Conservation (phyloP, 2,329 filamentous ascomycete genomes). For the Nothopassalora personata region DNA sequence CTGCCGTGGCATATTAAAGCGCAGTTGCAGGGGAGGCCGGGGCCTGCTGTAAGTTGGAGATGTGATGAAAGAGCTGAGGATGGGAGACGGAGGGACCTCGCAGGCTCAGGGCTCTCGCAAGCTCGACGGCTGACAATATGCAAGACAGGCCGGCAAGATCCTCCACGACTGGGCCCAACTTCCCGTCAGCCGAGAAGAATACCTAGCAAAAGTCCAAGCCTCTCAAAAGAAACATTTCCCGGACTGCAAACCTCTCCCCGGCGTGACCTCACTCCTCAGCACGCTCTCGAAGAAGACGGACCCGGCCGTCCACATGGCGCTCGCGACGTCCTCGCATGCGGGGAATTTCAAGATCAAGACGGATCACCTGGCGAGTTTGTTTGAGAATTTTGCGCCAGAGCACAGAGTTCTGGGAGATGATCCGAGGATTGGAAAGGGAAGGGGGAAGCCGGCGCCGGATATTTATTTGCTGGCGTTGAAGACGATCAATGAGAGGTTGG, state of each 20-base stretch:
- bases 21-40: slow-evolving; percentile 66
- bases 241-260: slow-evolving; percentile 68
- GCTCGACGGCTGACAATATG: not conserved
- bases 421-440: slow-evolving; percentile 63
- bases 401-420: slow-evolving; percentile 84
- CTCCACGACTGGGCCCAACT: slow-evolving; percentile 81
- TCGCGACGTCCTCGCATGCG: slow-evolving; percentile 73
- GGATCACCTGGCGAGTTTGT: slow-evolving; percentile 45
- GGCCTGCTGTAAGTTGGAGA: slow-evolving; percentile 42
- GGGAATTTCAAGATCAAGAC: slow-evolving; percentile 76
- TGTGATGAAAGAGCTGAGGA: not conserved
- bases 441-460: slow-evolving; percentile 92
- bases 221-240: slow-evolving; percentile 72
- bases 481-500: slow-evolving; percentile 72
- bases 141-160: slow-evolving; percentile 50
- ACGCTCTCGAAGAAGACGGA: slow-evolving; percentile 41
- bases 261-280: slow-evolving; percentile 63
- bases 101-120: too few relatives aligned
- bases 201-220: slow-evolving; percentile 52
- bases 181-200: slow-evolving; percentile 67
- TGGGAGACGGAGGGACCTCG: not conserved
- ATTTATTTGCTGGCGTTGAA: slow-evolving; percentile 85
- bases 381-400: slow-evolving; percentile 57
- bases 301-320: slow-evolving; percentile 64
- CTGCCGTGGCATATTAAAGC: slow-evolving; percentile 96